phyloP scores from a whole-genome alignment of 2,329 filamentous ascomycete genomes.

The Aspergillus glaucus region DNA sequence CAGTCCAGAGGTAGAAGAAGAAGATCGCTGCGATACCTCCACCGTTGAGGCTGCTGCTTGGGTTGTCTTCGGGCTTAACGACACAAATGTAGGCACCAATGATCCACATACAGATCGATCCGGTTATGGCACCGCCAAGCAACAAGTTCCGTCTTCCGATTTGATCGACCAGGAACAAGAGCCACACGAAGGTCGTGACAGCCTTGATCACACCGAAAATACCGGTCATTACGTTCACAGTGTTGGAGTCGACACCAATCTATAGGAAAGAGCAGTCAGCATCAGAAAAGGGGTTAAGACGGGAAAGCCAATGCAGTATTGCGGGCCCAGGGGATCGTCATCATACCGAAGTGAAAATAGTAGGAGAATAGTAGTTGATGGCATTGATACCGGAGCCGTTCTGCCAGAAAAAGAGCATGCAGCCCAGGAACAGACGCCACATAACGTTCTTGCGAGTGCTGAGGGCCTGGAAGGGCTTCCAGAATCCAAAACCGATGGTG shows the following conservation, averaged over 20 bases:
- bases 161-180: conserved; percentile 63
- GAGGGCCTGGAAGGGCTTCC: conserved; percentile 59
- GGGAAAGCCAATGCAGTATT: conserved; percentile 44
- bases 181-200: conserved; percentile 59
- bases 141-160: conserved; percentile 58
- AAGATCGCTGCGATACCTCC: conserved; percentile 42
- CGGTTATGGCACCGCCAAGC: conserved; percentile 56
- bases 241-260: no score
- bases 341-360: conserved; percentile 52
- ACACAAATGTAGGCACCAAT: conserved; percentile 29
- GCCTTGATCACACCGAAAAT: conserved; percentile 73
- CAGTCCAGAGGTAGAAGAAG: conserved; percentile 69
- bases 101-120: conserved; percentile 38
- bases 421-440: conserved; percentile 67
- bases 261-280: no score
- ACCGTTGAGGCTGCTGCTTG: conserved; percentile 15
- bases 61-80: conserved; percentile 24
- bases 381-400: conserved; percentile 72
- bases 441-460: conserved; percentile 52
- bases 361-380: conserved; percentile 70
- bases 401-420: conserved; percentile 72
- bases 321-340: conserved; percentile 53
- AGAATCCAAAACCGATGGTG: conserved; percentile 66
- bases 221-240: conserved; percentile 47
- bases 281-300: no score